phyloP scores from a whole-genome alignment of 108 stramenopile genomes.

The Heterococcus sp. region DNA sequence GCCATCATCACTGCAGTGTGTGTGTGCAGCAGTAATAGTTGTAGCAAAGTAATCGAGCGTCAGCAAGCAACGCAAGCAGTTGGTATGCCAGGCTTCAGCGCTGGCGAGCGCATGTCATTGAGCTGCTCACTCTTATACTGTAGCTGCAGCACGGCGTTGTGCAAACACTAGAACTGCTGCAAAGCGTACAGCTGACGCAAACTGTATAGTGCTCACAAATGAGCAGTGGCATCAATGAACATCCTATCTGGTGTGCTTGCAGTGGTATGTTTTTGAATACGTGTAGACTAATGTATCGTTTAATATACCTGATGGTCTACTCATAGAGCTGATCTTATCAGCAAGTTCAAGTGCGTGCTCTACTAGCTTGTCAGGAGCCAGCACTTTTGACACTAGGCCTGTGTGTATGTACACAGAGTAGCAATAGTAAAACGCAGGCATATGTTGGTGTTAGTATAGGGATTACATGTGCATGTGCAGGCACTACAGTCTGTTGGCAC shows the following conservation, averaged over 20 bases:
- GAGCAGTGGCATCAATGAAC: neutral
- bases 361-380: neutral
- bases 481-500: too few relatives aligned
- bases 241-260: neutral
- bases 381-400: neutral
- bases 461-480: too few relatives aligned
- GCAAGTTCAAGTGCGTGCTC: neutral
- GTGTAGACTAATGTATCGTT: neutral
- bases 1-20: constrained; percentile 60
- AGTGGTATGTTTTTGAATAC: neutral
- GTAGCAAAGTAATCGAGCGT: neutral
- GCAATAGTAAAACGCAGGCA: neutral
- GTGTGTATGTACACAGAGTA: neutral
- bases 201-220: neutral
- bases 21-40: neutral
- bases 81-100: too few relatives aligned
- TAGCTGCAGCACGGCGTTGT: too few relatives aligned
- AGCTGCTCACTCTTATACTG: too few relatives aligned
- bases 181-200: neutral
- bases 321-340: neutral
- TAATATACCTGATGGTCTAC: neutral
- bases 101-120: too few relatives aligned
- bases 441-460: neutral
- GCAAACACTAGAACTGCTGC: neutral
- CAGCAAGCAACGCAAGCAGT: neutral